Base-by-base conservation (phyloP, 495 filamentous ascomycete genomes). In the Letharia columbiana region DNA sequence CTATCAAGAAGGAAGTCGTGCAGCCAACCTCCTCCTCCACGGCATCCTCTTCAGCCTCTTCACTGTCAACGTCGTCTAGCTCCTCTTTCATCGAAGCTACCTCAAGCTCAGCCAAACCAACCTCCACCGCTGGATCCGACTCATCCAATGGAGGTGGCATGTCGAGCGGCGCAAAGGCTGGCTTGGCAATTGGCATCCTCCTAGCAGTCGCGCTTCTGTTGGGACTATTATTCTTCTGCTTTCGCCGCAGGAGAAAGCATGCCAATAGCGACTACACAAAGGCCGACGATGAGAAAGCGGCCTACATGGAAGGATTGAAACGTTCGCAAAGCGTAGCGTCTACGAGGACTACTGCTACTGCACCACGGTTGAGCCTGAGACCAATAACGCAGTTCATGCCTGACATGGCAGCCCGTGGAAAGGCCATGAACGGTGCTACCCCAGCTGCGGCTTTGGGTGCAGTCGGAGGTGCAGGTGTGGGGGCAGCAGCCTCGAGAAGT, bases 301-400 rank as follows among this genome's bases (percentile, higher is more conserved):
- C 78, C 64, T 63, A 67, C 35, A 58, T 69, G 59, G 72, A 69
- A 66, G 74, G 71, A 59, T 71, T 75, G 50, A 73, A 71, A 56
- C 75, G 77, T 54, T 75, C 75, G 11, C 75, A 77, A 63, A 79
- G 79, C 65, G 70, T 73, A 45, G 78, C 78, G 61, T 67, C 70
- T 59, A 77, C 76, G 23, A 80, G 76, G 28, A 80, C 78, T n/a
- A 73, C 76, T 67, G 76, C 82, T 17, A 81, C 80, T 58, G 87
- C 86, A 23, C 89, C 93, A 5, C 85, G 86, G 63, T 81, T 98
- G 54, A 95, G 91, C 70, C 82, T 96, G 60, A 88, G 91, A 47
- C 94, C 92, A 1, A 84, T 96, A 42, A 93, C 91, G 63, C 87
- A 96, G 71, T 95, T 98, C 74, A 81, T 88, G 17, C 92, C 92